Evolutionary conservation across 2,329 filamentous ascomycete species (phyloP), one percentile per base, ranked within the genome.

Genomic region (Hypoxylon sp.): DNA sequence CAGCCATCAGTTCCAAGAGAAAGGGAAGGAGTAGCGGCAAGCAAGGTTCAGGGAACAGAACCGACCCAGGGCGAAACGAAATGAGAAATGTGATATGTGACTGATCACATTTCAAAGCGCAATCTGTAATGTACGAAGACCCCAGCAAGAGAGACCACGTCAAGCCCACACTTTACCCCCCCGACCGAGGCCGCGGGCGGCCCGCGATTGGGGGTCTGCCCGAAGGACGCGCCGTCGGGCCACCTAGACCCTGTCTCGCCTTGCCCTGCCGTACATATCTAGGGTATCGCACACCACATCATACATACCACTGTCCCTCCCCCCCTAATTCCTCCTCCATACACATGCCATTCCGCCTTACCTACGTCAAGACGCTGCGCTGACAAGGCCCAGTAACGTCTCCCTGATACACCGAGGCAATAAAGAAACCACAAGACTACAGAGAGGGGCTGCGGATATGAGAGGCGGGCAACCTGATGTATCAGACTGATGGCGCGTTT

Each of bases 181-280:
- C 50, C 63, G 58, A 67, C 54, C 56, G 56, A 62, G 55, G 46
- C 31, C 65, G 52, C 53, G 62, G 65, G 59, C 68, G 35, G 68
- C 65, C 68, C 68, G 68, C 68, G 61, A 70, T 70, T 70, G 68
- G 68, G 68, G 68, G 65, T 68, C 65, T 70, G 68, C 61, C 65
- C 68, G 64, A 68, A 68, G 58, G 65, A 70, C 68, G 63, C 65
- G 62, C 68, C 65, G 68, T 64, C 60, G 59, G 65, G 65, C 61
- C 54, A 64, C 61, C 51, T 69, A 42, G 57, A 48, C 59, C 60
- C 48, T 70, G 58, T 52, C 44, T 65, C 32, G 65, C 61, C 67
- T 62, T 67, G 58, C 61, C 65, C 27, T 70, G 57, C 67, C 59
- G 42, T 57, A 52, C 61, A 60, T 59, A 63, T 66, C 65, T 61